Percentiles rank a stretch among this genome's conserved stretches.
These are phyloP conservation scores for Spathaspora girioi DNA, from an alignment of 805 yeast species.

Conservation along the genomic window DNA sequence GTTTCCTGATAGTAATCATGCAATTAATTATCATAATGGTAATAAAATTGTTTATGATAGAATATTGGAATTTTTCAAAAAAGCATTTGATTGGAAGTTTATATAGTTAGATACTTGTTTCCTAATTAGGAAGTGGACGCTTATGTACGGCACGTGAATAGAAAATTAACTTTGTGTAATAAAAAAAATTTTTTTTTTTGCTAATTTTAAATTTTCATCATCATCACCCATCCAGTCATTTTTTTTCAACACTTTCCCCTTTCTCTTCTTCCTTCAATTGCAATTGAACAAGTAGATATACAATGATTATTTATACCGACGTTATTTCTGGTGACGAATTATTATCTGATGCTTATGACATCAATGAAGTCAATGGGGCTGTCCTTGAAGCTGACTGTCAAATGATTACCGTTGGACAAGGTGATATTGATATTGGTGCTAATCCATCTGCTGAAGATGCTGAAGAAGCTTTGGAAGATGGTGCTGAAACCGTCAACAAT, in stretches of 20 bases:
- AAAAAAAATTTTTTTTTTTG: slow-evolving; percentile 4
- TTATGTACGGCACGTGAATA: slow-evolving; percentile 10
- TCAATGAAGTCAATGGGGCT: slow-evolving; percentile 80
- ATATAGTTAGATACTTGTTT: not conserved
- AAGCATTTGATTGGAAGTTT: slow-evolving; percentile 16
- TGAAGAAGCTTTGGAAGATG: slow-evolving; percentile 79
- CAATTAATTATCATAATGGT: slow-evolving; percentile 71
- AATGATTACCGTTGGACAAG: slow-evolving; percentile 86
- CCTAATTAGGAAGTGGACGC: slow-evolving; percentile 11
- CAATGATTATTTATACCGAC: slow-evolving; percentile 53
- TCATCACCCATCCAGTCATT: not conserved
- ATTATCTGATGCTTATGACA: slow-evolving; percentile 95
- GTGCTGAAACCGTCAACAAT: slow-evolving; percentile 91
- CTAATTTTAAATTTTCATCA: not conserved
- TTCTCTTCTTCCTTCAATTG: slow-evolving; percentile 2
- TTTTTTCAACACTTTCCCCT: not conserved
- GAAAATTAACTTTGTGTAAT: not conserved
- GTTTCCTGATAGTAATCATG: slow-evolving; percentile 80
- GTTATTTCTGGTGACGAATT: slow-evolving; percentile 92
- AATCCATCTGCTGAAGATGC: slow-evolving; percentile 99
- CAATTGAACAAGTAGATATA: slow-evolving; percentile 8
- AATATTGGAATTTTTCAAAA: slow-evolving; percentile 14
- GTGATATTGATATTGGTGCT: slow-evolving; percentile 97
- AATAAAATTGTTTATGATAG: slow-evolving; percentile 62
- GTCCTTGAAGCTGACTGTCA: slow-evolving; percentile 96